phyloP scores from a whole-genome alignment of 1,284 basidiomycete species.

The Puccinia polysora region DNA sequence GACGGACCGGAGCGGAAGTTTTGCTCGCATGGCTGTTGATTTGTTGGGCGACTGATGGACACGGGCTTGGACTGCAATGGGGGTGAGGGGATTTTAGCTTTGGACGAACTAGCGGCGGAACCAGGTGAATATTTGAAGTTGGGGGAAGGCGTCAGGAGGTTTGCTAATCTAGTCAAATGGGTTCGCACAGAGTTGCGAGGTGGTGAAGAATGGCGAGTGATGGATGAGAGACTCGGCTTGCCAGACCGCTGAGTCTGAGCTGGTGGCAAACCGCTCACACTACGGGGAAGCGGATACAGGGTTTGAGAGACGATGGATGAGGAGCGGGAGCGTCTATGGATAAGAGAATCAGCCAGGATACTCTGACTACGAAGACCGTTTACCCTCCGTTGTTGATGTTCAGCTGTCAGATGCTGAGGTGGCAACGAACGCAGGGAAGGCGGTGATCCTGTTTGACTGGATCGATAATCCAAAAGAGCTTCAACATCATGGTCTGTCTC shows the following conservation, averaged over 20 bases:
- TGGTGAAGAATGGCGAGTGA: neutral
- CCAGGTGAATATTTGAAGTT: neutral
- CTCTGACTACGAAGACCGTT: neutral
- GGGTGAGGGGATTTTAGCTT: neutral
- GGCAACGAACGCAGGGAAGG: neutral
- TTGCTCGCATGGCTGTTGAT: neutral
- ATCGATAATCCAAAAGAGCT: neutral
- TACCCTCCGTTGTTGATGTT: neutral
- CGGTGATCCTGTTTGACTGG: neutral
- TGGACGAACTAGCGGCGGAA: neutral
- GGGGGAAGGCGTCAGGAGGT: conserved; percentile 6
- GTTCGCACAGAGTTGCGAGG: conserved; percentile 13
- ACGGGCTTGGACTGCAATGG: neutral
- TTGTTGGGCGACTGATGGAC: neutral
- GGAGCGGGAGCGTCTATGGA: too few relatives aligned
- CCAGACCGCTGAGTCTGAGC: too few relatives aligned
- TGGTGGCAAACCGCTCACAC: too few relatives aligned
- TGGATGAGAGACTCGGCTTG: neutral
- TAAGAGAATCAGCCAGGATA: neutral
- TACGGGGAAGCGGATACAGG: too few relatives aligned
- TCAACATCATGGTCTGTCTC: conserved; percentile 2
- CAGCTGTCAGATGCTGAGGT: neutral
- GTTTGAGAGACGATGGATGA: too few relatives aligned
- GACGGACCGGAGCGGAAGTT: neutral
- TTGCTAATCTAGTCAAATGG: neutral